Evolutionary conservation across 2,329 filamentous ascomycete genomes (phyloP).

Genomic region (Pleomassaria siparia): DNA sequence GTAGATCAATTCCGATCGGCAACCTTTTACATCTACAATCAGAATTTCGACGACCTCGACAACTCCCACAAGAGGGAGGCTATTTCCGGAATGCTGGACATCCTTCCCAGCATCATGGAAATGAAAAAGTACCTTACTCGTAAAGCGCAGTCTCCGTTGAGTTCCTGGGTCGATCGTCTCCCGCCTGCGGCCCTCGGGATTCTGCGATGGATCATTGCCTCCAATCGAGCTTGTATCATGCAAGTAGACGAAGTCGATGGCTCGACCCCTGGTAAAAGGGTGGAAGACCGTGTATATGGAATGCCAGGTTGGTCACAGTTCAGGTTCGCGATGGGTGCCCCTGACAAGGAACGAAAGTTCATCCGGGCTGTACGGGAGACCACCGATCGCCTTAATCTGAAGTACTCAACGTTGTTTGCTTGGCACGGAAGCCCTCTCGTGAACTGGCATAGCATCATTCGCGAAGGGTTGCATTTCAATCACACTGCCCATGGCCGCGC

Average conservation of each 20-base stretch:
- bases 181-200: conserved; percentile 67
- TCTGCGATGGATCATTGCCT: conserved; percentile 85
- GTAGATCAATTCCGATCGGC: conserved; percentile 33
- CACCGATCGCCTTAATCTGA: conserved; percentile 41
- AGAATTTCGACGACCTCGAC: conserved; percentile 60
- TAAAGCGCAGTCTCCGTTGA: conserved; percentile 43
- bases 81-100: conserved; percentile 57
- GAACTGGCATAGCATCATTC: conserved; percentile 88
- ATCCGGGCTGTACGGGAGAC: conserved; percentile 60
- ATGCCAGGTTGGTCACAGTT: conserved; percentile 76
- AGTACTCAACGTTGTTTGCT: conserved; percentile 73
- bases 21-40: conserved; percentile 51
- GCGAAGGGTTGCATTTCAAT: conserved; percentile 76
- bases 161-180: conserved; percentile 60
- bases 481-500: conserved; percentile 65
- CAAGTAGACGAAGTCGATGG: conserved; percentile 60
- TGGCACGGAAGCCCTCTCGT: conserved; percentile 77
- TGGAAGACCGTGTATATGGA: conserved; percentile 60
- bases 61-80: conserved; percentile 50
- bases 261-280: conserved; percentile 27
- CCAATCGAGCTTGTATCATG: conserved; percentile 83
- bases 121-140: conserved; percentile 56
- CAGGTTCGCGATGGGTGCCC: conserved; percentile 82
- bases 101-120: conserved; percentile 62
- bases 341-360: conserved; percentile 84